phyloP scores from a whole-genome alignment of 2,329 filamentous ascomycete species.

The Venturia carpophila region DNA sequence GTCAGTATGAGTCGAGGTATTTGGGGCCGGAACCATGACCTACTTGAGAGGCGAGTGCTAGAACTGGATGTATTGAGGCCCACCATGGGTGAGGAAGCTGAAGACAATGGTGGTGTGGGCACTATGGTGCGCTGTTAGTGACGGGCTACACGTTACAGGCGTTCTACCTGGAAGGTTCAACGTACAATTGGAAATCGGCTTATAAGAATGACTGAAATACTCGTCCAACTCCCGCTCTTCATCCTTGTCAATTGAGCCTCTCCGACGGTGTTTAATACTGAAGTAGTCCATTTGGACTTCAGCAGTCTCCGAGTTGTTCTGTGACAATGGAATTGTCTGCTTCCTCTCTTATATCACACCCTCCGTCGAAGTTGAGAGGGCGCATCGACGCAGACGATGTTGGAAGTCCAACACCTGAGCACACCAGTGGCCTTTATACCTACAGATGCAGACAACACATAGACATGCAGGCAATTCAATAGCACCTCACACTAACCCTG shows the following conservation, averaged over 20 bases:
- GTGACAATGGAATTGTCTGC: background rate
- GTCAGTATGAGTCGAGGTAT: conserved; percentile 12
- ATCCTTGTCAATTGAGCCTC: background rate
- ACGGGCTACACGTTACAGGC: background rate
- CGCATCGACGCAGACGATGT: background rate
- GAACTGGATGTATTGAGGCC: conserved; percentile 15
- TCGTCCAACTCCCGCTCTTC: conserved; percentile 27
- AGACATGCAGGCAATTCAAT: background rate
- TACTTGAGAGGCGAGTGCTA: background rate
- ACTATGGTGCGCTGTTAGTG: conserved; percentile 23
- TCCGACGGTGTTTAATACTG: background rate
- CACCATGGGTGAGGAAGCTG: conserved; percentile 21
- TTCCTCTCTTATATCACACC: background rate
- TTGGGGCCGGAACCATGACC: background rate
- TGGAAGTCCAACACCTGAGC: background rate
- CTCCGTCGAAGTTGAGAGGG: background rate
- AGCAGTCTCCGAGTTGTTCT: conserved; percentile 1
- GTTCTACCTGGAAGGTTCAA: background rate
- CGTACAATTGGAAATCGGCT: conserved; percentile 27
- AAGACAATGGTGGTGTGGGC: conserved; percentile 30
- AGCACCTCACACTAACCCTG: background rate
- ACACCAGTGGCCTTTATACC: background rate
- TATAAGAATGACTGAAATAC: conserved; percentile 32
- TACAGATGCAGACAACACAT: conserved; percentile 1
- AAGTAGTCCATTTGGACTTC: conserved; percentile 12